A percentile compares a stretch with the other conserved stretches of the same genome.
These are phyloP conservation scores for Gossypium arboreum DNA, from an alignment of 345 rosid species.

Conservation along the genomic window DNA sequence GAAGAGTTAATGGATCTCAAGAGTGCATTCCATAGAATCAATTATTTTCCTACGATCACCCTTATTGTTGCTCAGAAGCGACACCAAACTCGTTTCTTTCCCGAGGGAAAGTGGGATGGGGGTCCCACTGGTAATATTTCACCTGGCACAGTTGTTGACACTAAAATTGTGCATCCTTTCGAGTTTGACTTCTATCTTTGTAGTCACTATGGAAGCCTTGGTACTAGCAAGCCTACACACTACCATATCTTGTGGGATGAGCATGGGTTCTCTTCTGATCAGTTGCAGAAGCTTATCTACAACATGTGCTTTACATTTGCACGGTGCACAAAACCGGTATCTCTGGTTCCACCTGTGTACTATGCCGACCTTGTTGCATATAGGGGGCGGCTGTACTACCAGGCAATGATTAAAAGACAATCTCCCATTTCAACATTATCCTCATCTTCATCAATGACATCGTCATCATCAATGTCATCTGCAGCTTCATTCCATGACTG, in stretches of 20 bases:
- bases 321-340: conserved; percentile 80
- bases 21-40: conserved; percentile 28
- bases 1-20: conserved; percentile 62
- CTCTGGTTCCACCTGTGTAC: conserved; percentile 66
- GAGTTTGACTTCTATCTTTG: conserved; percentile 78
- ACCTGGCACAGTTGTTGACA: conserved; percentile 83
- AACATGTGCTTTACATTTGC: conserved; percentile 82
- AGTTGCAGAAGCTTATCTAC: conserved; percentile 64
- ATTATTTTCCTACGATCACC: conserved; percentile 60
- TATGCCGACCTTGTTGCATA: conserved; percentile 47
- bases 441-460: conserved; percentile 35
- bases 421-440: conserved; percentile 44
- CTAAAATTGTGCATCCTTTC: conserved; percentile 58
- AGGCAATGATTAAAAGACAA: conserved; percentile 45
- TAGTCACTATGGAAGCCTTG: conserved; percentile 73
- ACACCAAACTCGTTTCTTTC: conserved; percentile 79
- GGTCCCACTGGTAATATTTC: conserved; percentile 47
- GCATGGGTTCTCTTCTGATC: conserved; percentile 55
- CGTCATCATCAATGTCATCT: conserved; percentile 37
- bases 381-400: conserved; percentile 66
- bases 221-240: conserved; percentile 89
- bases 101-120: conserved; percentile 32
- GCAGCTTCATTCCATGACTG: conserved; percentile 40
- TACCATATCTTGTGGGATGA: conserved; percentile 79
- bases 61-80: conserved; percentile 75